phyloP scores from a whole-genome alignment of 129 eudicot genomes.

The Arctium lappa region DNA sequence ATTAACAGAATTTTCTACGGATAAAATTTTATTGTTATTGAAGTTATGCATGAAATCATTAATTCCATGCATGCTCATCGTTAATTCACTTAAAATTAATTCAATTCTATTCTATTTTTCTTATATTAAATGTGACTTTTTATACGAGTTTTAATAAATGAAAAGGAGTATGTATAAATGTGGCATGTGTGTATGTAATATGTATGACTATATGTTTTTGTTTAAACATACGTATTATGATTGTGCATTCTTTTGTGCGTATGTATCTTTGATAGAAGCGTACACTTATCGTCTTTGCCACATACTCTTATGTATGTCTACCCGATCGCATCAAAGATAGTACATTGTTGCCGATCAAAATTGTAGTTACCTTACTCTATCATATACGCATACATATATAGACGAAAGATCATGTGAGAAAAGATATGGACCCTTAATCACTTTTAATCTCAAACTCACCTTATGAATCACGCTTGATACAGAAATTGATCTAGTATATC shows the following conservation, averaged over 20 bases:
- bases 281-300: neutral
- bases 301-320: neutral
- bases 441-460: no score
- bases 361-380: neutral
- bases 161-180: neutral
- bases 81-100: neutral
- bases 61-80: slow-evolving; percentile 18
- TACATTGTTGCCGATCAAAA: no score
- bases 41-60: slow-evolving; percentile 18
- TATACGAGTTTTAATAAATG: neutral
- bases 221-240: neutral
- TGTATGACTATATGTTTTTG: neutral
- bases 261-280: neutral
- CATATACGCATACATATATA: no score
- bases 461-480: no score
- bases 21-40: neutral
- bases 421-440: no score
- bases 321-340: neutral
- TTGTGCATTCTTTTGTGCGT: neutral
- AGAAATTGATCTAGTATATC: no score
- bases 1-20: neutral
- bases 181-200: neutral
- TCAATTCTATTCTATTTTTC: neutral
- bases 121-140: neutral
- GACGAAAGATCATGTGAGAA: no score